These are phyloP conservation scores for Platanthera guangdongensis DNA, from an alignment of 106 monocot genomes.

Conservation along the genomic window DNA sequence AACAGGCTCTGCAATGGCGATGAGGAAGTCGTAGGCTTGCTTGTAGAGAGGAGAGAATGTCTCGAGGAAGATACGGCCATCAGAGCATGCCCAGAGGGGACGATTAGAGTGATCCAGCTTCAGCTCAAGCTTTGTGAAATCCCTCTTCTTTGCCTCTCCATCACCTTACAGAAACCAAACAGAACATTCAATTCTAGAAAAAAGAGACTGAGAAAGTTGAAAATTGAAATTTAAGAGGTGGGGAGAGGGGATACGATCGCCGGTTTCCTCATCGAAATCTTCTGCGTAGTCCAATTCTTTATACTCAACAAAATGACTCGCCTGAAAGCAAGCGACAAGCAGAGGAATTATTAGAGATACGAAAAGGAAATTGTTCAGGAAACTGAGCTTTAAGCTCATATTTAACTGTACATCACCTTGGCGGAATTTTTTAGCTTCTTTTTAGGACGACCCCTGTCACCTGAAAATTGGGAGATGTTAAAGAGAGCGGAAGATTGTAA, in stretches of 20 bases:
- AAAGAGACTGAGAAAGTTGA: background rate
- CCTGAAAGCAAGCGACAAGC: background rate
- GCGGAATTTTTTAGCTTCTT: conserved; percentile 28
- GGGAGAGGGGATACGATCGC: conserved; percentile 23
- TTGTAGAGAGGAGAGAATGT: conserved; percentile 96
- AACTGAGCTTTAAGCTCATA: background rate
- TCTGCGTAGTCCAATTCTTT: conserved; percentile 33
- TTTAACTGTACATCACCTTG: conserved; percentile 12
- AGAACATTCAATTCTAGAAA: background rate
- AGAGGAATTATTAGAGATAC: background rate
- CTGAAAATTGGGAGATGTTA: conserved; percentile 3
- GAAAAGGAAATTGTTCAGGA: background rate
- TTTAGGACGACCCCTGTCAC: conserved; percentile 32
- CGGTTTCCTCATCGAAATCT: conserved; percentile 71
- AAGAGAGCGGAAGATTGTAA: too few species aligned
- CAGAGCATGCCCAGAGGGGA: conserved; percentile 93
- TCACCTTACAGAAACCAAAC: conserved; percentile 24
- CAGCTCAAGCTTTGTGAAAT: conserved; percentile 87
- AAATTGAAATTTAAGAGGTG: background rate
- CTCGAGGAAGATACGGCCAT: conserved; percentile 93
- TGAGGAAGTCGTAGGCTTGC: conserved; percentile 96
- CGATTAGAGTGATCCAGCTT: conserved; percentile 78
- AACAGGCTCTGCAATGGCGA: conserved; percentile 93
- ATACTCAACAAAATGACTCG: conserved; percentile 27
- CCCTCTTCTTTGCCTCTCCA: conserved; percentile 55